Percentiles rank a stretch among this genome's conserved stretches.
These are phyloP conservation scores for Calonectria pteridis DNA, from an alignment of 2,329 filamentous ascomycete species.

Conservation along the genomic window DNA sequence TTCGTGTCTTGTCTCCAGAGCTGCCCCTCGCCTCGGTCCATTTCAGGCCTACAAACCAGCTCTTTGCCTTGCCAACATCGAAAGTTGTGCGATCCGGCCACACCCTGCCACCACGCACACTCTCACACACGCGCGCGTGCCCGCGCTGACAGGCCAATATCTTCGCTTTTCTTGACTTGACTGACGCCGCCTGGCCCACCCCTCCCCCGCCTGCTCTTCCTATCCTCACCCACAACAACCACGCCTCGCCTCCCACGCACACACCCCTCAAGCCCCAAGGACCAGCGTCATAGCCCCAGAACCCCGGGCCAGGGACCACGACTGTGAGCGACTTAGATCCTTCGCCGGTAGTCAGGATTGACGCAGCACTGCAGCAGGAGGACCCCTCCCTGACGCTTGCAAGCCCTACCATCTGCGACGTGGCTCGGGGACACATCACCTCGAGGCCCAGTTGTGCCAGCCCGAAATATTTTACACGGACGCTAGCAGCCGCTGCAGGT, in stretches of 20 bases:
- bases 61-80: constrained; percentile 21
- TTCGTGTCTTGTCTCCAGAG: constrained; percentile 32
- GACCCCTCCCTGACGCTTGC: constrained; percentile 59
- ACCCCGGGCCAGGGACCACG: constrained; percentile 50
- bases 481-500: constrained; percentile 74
- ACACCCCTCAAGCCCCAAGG: constrained; percentile 41
- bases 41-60: constrained; percentile 11
- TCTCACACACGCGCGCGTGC: constrained; percentile 33
- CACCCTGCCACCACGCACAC: constrained; percentile 32
- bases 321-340: constrained; percentile 47
- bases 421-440: constrained; percentile 73
- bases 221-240: constrained; percentile 36
- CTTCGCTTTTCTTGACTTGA: constrained; percentile 25
- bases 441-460: constrained; percentile 67
- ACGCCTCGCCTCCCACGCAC: constrained; percentile 40
- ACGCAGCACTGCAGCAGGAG: constrained; percentile 68
- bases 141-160: constrained; percentile 29
- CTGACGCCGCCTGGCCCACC: constrained; percentile 36
- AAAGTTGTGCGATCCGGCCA: constrained; percentile 39
- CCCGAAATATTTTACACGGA: constrained; percentile 70
- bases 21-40: constrained; percentile 26
- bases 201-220: constrained; percentile 40
- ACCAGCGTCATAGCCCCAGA: constrained; percentile 61
- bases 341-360: constrained; percentile 57
- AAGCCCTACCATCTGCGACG: constrained; percentile 70